Evolutionary conservation across 306 rosid species (phyloP).

Genomic region (Arachis stenosperma): DNA sequence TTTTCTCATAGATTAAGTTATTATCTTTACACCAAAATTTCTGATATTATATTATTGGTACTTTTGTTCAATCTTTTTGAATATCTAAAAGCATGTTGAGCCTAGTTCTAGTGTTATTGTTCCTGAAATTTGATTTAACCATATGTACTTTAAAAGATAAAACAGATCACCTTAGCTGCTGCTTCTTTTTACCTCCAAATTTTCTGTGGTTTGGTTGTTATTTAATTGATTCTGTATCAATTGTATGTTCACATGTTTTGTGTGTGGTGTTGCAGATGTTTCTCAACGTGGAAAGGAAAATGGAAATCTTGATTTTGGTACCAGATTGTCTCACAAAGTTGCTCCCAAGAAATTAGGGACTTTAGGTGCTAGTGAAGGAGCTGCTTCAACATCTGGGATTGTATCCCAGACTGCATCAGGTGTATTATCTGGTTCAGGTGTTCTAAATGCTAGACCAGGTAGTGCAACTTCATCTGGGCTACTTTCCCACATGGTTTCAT

Average conservation of each 20-base stretch:
- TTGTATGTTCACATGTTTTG: conserved; percentile 33
- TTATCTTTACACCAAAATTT: neutral
- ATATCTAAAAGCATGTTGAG: conserved; percentile 8
- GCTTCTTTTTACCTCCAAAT: neutral
- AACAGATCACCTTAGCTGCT: neutral
- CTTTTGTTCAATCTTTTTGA: neutral
- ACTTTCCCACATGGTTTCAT: conserved; percentile 94
- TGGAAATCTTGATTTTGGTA: conserved; percentile 73
- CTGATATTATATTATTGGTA: conserved; percentile 12
- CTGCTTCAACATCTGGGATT: conserved; percentile 86
- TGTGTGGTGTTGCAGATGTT: conserved; percentile 70
- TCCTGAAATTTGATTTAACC: conserved; percentile 16
- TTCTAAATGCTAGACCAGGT: conserved; percentile 95
- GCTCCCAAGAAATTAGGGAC: conserved; percentile 72
- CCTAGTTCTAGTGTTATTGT: neutral
- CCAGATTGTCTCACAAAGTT: conserved; percentile 74
- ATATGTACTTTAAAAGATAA: conserved; percentile 2
- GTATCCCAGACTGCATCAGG: conserved; percentile 98
- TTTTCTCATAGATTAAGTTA: neutral
- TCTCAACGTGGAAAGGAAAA: conserved; percentile 95
- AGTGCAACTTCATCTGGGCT: conserved; percentile 98
- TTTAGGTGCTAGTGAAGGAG: conserved; percentile 67
- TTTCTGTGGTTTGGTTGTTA: conserved; percentile 24
- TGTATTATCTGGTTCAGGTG: conserved; percentile 99
- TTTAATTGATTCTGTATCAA: conserved; percentile 31